Conservation (phyloP, 257 asterid genomes). For the Mentha longifolia region DNA sequence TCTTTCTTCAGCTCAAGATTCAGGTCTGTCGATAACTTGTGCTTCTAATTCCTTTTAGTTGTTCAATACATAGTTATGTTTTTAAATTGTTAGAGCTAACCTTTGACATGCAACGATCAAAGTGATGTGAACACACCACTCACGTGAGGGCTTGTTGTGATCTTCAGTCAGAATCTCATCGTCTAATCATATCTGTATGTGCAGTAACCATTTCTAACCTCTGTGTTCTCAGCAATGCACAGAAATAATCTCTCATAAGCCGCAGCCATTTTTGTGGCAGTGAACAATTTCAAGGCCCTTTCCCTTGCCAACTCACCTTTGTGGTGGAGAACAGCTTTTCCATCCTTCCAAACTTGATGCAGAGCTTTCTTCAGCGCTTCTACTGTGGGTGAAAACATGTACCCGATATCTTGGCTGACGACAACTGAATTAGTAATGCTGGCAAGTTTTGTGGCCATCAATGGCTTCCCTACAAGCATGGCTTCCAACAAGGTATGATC, state of each 20-base stretch:
- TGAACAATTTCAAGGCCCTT: conserved; percentile 58
- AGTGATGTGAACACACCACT: conserved; percentile 1
- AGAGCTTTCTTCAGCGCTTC: conserved; percentile 57
- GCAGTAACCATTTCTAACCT: conserved; percentile 20
- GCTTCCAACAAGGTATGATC: conserved; percentile 83
- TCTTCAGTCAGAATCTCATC: not conserved
- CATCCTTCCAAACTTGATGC: conserved; percentile 62
- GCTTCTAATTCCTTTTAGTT: conserved; percentile 4
- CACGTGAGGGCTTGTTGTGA: not conserved
- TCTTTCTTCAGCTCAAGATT: not conserved
- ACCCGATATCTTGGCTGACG: conserved; percentile 57
- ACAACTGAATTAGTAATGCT: conserved; percentile 71
- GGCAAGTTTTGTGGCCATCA: conserved; percentile 70
- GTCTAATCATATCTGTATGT: conserved; percentile 25
- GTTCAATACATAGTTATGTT: not conserved
- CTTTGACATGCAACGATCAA: conserved; percentile 14
- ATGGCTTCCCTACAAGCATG: conserved; percentile 67
- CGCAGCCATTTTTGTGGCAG: conserved; percentile 75
- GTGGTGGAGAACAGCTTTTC: conserved; percentile 43
- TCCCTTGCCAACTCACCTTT: conserved; percentile 63
- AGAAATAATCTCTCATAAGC: conserved; percentile 78
- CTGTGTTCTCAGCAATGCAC: conserved; percentile 50
- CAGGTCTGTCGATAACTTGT: not conserved
- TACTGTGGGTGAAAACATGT: conserved; percentile 67
- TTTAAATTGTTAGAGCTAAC: conserved; percentile 9